Base-by-base conservation (phyloP, 495 filamentous ascomycete genomes). In the Penicillium alfredii region DNA sequence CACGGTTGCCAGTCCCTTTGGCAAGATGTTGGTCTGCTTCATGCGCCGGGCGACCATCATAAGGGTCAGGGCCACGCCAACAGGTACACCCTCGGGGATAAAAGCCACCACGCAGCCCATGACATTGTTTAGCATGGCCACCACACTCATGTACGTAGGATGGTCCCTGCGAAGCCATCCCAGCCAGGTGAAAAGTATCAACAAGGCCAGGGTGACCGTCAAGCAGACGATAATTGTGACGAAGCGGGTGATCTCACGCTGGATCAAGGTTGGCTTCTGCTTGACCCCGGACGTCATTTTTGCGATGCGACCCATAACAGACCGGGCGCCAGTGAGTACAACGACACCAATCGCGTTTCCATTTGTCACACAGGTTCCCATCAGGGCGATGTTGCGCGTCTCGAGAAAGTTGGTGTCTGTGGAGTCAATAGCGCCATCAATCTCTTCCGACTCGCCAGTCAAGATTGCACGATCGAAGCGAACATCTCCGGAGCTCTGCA, bases 361-460 rank as follows among this genome's bases (percentile, higher is more conserved):
- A 14, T 74, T 78, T 4, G 79, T 73, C 37, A 80, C 82, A 34
- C 78, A 71, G 1, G 79, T 85, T 19, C 83, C 82, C 62, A 81
- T 78, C 14, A 88, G 55, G n/a, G 79, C 82, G 29, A 87, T 80
- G 42, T 77, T 81, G 14, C 70, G 71, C 12, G 81, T 84, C 52
- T 86, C 83, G 18, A 88, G 73, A 46, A 83, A 86, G 53, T 87
- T 87, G 14, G 66, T 58, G 32, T 86, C 80, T 0, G 76, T 82
- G 6, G 58, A 65, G 3, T 85, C 71, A 6, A 76, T 71, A 2
- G 73, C 64, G 4, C 76, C 81, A 6, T 67, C 63, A 11, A 84
- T 56, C 22, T 80, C 79, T 13, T 75, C 62, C 4, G 80, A 77
- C 61, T 84, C 80, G 19, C 79, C 82, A 4, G 81, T 88, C 4